A percentile compares a stretch with the other conserved stretches of the same genome.
Conservation (phyloP, 768 basidiomycete species). For the Suillus bovinus region DNA sequence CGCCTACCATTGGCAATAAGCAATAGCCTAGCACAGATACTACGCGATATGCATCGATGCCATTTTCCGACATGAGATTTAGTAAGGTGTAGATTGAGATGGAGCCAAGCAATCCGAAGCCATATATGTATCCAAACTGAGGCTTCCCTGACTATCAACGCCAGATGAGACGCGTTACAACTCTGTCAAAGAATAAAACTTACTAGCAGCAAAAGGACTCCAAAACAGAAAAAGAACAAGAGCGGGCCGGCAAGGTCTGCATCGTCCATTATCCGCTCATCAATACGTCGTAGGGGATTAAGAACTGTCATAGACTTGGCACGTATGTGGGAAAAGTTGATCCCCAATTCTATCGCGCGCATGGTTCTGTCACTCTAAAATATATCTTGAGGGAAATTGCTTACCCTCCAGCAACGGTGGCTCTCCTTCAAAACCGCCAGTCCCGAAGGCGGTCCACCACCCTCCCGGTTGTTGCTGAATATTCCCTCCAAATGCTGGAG, state of each 20-base stretch:
- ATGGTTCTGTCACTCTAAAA: slow-evolving; percentile 2
- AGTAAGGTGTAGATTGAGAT: slow-evolving; percentile 90
- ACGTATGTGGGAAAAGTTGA: slow-evolving; percentile 96
- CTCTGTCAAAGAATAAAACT: slow-evolving; percentile 33
- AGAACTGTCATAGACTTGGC: slow-evolving; percentile 94
- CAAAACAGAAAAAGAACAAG: slow-evolving; percentile 94
- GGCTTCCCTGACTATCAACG: slow-evolving; percentile 86
- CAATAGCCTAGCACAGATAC: slow-evolving; percentile 97
- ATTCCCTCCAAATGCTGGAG: slow-evolving; percentile 63
- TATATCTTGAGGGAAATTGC: slow-evolving; percentile 19
- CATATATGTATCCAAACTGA: slow-evolving; percentile 98
- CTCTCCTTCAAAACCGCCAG: slow-evolving; percentile 94
- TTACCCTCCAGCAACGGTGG: slow-evolving; percentile 92
- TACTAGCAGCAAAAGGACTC: slow-evolving; percentile 87
- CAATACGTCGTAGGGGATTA: slow-evolving; percentile 82
- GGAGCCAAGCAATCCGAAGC: slow-evolving; percentile 93
- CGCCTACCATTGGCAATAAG: slow-evolving; percentile 93
- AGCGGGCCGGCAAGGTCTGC: slow-evolving; percentile 97
- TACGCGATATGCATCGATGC: slow-evolving; percentile 93
- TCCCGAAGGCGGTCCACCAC: slow-evolving; percentile 97
- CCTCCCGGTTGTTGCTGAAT: slow-evolving; percentile 66
- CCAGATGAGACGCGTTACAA: slow-evolving; percentile 8
- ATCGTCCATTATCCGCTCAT: slow-evolving; percentile 98
- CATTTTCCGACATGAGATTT: slow-evolving; percentile 94
- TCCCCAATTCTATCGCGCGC: slow-evolving; percentile 76